These are phyloP conservation scores for Coccomyxa sp. DNA, from an alignment of 139 green algal genomes.

Conservation along the genomic window DNA sequence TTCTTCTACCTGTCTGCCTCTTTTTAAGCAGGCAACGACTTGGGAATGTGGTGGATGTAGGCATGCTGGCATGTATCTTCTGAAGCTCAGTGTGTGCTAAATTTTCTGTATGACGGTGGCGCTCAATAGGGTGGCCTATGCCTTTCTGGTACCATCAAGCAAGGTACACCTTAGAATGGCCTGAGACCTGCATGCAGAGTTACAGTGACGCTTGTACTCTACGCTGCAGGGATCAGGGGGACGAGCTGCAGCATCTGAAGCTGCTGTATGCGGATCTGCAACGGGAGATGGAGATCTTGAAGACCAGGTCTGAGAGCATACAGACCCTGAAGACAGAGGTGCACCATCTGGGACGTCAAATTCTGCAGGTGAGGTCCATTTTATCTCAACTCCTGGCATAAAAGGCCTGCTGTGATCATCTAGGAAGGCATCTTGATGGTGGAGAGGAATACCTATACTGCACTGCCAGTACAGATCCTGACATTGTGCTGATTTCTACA, in stretches of 20 bases:
- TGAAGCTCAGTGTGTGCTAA: no score
- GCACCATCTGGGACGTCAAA: conserved; percentile 26
- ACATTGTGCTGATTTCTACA: no score
- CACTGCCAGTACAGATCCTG: no score
- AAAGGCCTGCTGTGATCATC: no score
- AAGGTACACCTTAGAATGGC: background rate
- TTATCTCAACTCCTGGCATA: no score
- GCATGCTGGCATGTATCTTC: no score
- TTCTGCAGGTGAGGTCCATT: conserved; percentile 59
- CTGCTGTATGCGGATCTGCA: conserved; percentile 80
- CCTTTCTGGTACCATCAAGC: no score
- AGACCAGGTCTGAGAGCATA: conserved; percentile 70
- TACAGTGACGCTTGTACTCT: background rate
- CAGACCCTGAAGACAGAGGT: conserved; percentile 90
- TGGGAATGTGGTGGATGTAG: background rate
- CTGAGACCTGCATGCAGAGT: background rate
- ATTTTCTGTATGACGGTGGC: no score
- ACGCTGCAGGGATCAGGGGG: conserved; percentile 38
- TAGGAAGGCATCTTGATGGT: no score
- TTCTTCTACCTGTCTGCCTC: background rate
- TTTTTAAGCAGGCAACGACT: background rate
- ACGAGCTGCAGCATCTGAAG: conserved; percentile 86
- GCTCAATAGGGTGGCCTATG: no score
- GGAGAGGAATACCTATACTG: no score
- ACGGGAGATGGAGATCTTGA: conserved; percentile 80